Base-by-base conservation (phyloP, 2,329 filamentous ascomycete genomes). In the Alternaria tenuissima region DNA sequence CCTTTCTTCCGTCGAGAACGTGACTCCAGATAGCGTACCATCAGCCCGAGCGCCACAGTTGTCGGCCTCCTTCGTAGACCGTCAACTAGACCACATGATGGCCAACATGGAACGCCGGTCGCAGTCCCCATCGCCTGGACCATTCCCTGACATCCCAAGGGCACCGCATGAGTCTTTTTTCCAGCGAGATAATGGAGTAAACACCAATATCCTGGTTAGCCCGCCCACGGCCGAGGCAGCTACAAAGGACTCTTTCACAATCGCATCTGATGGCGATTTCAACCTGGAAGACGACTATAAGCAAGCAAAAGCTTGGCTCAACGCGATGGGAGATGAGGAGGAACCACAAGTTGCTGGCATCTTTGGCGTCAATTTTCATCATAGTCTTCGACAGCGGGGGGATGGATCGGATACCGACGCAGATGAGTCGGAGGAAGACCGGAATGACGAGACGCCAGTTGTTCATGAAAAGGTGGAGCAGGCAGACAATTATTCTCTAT, bases 341-440 rank as follows among this genome's bases (percentile, higher is more conserved):
- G 49, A n/a, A 7, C 51, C 53, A 12, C 18, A 43, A 14, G 18
- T 59, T 39, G 47, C 52, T 4, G 59, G 59, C 30, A 18, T 64
- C 26, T 58, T 59, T 18, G 53, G 56, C n/a, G 52, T 59, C 39
- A 14, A 51, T 1, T 55, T 62, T 24, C 55, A 64, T 28, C 55
- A 59, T 20, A 44, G 30, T 20, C 26, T 55, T 34, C 41, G 58
- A n/a, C 8, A 36, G 34, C 36, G 36, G 46, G 30, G 39, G 3
- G 46, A 52, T 7, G 49, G n/a, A 8, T 47, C n/a, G 9, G 46
- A 42, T 22, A 39, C 42, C 6, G 51, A 54, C 22, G 44, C 14
- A n/a, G 53, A 49, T 22, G 20, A 49, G 30, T 24, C 46, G 5
- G 20, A 49, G 8, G 46, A 55, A 22, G 34, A 28, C 22, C 7